Evolutionary conservation across 2,329 filamentous ascomycete species (phyloP).

Genomic region (Sporothrix phasma): DNA sequence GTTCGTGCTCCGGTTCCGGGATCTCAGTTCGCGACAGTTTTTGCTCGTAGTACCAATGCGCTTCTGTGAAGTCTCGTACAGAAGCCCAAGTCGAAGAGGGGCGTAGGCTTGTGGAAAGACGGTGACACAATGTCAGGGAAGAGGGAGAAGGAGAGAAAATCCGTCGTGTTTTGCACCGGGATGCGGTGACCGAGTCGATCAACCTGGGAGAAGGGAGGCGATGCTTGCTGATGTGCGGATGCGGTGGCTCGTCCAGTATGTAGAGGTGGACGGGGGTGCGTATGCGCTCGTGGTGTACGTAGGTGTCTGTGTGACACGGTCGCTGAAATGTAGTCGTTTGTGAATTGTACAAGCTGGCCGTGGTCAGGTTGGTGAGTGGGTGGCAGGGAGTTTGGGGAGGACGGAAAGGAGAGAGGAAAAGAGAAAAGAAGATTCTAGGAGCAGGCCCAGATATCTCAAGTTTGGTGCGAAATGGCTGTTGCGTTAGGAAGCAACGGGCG

Average conservation of each 20-base stretch:
- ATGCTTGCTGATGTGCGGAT: neutral
- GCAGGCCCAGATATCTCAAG: neutral
- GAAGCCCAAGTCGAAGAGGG: neutral
- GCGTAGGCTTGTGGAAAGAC: neutral
- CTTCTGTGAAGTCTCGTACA: neutral
- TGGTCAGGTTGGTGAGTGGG: slow-evolving; percentile 3
- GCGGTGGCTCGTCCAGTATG: neutral
- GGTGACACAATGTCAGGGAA: neutral
- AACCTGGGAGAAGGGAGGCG: neutral
- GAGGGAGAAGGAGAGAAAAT: no score
- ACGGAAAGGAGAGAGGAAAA: neutral
- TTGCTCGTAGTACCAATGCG: neutral
- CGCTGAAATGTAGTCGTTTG: neutral
- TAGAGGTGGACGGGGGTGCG: neutral
- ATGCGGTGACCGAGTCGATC: neutral
- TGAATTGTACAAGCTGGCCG: neutral
- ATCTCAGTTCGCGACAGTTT: neutral
- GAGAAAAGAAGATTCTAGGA: neutral
- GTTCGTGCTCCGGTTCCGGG: neutral
- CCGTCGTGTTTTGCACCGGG: neutral
- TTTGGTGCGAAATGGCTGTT: neutral
- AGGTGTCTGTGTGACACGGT: neutral
- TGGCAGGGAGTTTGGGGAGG: neutral
- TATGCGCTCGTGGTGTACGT: neutral
- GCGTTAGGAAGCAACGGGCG: slow-evolving; percentile 6